phyloP scores from a whole-genome alignment of 352 stramenopile genomes.

The Globisporangium spiculum region DNA sequence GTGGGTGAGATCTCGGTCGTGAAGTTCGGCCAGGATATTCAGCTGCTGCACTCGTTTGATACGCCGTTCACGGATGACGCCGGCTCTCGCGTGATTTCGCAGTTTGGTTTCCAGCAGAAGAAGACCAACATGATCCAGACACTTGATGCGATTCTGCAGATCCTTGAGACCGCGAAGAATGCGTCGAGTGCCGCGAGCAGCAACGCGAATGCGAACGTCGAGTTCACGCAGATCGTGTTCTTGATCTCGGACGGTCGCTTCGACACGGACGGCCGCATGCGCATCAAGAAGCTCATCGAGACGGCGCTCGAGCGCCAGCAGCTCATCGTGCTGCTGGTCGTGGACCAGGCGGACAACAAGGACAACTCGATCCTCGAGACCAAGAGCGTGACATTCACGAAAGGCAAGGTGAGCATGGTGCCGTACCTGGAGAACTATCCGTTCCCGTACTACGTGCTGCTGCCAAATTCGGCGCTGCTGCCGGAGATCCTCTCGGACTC shows the following conservation, averaged over 20 bases:
- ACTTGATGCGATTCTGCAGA: constrained; percentile 90
- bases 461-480: constrained; percentile 94
- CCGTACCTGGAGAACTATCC: constrained; percentile 99
- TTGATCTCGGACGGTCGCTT: constrained; percentile 99
- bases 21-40: constrained; percentile 96
- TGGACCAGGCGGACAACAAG: constrained; percentile 84
- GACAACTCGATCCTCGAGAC: constrained; percentile 97
- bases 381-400: constrained; percentile 96
- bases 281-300: constrained; percentile 94
- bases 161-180: constrained; percentile 87
- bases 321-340: constrained; percentile 97
- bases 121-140: constrained; percentile 96
- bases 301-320: constrained; percentile 97
- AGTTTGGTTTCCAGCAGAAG: constrained; percentile 97
- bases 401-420: constrained; percentile 95
- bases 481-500: constrained; percentile 99
- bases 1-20: constrained; percentile 93
- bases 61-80: constrained; percentile 96
- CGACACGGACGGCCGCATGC: constrained; percentile 94
- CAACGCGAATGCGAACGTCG: constrained; percentile 45
- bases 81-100: constrained; percentile 90
- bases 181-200: constrained; percentile 39
- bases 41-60: constrained; percentile 96
- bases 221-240: constrained; percentile 98
- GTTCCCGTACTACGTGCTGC: constrained; percentile 99